Conservation (phyloP, 257 asterid genomes). For the Solanum pinnatisectum region DNA sequence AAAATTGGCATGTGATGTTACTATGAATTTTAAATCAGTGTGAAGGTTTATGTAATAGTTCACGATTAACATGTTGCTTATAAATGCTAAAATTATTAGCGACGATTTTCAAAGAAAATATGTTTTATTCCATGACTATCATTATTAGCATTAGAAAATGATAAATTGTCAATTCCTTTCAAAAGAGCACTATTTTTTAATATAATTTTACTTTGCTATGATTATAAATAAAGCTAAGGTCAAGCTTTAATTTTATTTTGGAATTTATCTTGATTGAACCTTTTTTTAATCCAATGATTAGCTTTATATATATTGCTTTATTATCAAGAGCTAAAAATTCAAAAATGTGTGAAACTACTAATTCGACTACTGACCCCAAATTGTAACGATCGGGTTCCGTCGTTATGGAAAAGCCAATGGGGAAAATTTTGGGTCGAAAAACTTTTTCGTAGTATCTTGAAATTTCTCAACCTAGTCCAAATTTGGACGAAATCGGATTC, state of each 20-base stretch:
- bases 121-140: neutral
- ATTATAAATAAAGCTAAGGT: no score
- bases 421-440: no score
- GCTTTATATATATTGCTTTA: neutral
- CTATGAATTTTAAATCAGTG: no score
- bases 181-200: no score
- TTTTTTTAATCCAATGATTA: neutral
- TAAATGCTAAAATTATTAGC: neutral
- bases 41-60: neutral
- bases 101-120: neutral
- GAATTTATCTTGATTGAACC: neutral
- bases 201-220: no score
- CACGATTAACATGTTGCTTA: neutral
- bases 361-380: neutral
- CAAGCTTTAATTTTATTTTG: neutral
- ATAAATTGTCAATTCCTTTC: neutral
- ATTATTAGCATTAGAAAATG: neutral
- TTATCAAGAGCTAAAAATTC: neutral
- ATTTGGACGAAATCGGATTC: no score
- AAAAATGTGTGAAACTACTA: neutral
- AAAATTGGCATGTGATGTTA: neutral
- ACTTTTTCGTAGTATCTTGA: no score
- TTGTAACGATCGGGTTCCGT: no score
- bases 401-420: no score
- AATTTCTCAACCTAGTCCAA: no score